Conservation (phyloP, 352 stramenopile species). For the Phytophthora syringae region DNA sequence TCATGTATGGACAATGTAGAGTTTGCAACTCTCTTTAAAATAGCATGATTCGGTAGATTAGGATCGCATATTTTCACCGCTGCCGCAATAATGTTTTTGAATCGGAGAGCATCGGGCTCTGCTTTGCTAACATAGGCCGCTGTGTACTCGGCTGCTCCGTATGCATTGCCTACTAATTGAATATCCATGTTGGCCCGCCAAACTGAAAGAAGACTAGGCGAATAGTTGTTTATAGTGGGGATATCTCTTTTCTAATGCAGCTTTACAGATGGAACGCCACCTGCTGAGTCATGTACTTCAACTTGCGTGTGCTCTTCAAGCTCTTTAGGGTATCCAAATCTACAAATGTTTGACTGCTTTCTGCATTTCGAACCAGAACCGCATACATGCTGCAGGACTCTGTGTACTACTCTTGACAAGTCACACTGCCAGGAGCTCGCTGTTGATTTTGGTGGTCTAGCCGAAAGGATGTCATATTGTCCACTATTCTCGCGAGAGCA, state of each 20-base stretch:
- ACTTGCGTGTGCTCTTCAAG: neutral
- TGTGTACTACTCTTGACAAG: neutral
- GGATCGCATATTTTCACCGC: no score
- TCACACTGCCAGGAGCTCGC: neutral
- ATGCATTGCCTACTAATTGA: no score
- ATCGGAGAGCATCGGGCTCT: no score
- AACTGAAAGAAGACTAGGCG: no score
- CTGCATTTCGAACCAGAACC: neutral
- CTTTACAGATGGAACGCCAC: neutral
- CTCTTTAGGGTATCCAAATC: neutral
- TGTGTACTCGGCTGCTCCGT: no score
- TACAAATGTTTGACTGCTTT: neutral
- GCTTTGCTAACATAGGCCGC: no score
- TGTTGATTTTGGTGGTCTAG: neutral
- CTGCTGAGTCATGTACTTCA: neutral
- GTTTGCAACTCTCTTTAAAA: no score
- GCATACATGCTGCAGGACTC: neutral
- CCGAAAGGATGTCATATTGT: neutral
- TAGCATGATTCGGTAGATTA: no score
- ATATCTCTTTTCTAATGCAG: neutral
- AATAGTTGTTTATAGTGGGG: neutral
- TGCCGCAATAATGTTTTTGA: no score
- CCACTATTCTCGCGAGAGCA: neutral
- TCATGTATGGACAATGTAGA: no score
- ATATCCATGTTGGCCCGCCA: no score